Conservation (phyloP, 2,329 filamentous ascomycete species). For the Hypoxylon sp. region DNA sequence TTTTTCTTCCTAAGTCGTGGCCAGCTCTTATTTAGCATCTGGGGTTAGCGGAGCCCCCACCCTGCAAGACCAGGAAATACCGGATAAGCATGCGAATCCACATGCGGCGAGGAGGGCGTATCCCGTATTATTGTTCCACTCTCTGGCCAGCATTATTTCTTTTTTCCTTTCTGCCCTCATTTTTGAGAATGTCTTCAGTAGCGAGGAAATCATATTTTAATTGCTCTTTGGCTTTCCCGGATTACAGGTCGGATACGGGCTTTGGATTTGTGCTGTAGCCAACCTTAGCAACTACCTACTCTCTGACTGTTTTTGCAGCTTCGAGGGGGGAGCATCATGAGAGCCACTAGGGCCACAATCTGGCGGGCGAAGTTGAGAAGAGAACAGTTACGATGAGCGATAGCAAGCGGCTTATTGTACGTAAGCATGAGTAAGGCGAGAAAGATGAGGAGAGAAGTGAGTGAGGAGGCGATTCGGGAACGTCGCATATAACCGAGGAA, state of each 20-base stretch:
- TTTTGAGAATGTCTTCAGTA: conserved; percentile 44
- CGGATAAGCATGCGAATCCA: conserved; percentile 48
- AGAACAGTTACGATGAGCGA: conserved; percentile 16
- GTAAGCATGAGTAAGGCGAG: no score
- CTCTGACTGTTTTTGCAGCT: conserved; percentile 21
- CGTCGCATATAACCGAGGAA: conserved; percentile 3
- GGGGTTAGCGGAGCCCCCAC: conserved; percentile 30
- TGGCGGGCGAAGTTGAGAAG: conserved; percentile 11
- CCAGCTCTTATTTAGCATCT: conserved; percentile 31
- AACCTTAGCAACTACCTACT: conserved; percentile 6
- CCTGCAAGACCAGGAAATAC: conserved; percentile 50
- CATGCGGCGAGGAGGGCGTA: conserved; percentile 33
- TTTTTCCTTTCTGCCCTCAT: conserved; percentile 40
- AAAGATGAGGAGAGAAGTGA: background rate
- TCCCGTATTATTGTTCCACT: conserved; percentile 28
- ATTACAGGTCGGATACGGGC: conserved; percentile 29
- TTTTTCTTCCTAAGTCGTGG: conserved; percentile 24
- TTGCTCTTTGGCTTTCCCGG: conserved; percentile 28
- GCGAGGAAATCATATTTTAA: conserved; percentile 42
- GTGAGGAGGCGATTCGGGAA: conserved; percentile 22
- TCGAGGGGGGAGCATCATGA: background rate
- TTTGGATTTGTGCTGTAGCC: conserved; percentile 38
- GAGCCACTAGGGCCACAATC: conserved; percentile 17
- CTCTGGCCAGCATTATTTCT: conserved; percentile 40
- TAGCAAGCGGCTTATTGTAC: conserved; percentile 23